Evolutionary conservation across 768 basidiomycete genomes (phyloP).

Genomic region (Boletus subparvulus): DNA sequence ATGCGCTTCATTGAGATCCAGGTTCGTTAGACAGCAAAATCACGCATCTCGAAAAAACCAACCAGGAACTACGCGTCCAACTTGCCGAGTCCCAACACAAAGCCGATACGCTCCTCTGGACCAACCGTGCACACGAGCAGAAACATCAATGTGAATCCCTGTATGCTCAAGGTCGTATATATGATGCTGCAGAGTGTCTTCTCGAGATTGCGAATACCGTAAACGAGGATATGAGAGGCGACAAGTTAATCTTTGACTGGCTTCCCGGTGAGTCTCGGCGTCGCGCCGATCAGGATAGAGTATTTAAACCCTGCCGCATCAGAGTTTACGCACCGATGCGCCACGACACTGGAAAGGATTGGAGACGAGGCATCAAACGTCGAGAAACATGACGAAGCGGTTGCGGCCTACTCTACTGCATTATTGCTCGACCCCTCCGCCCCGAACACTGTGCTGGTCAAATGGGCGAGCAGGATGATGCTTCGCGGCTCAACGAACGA

Average conservation of each 20-base stretch:
- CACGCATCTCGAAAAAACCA: too few relatives aligned
- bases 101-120: background rate
- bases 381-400: background rate
- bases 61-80: background rate
- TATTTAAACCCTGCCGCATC: background rate
- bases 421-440: background rate
- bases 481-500: background rate
- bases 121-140: background rate
- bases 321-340: slow-evolving; percentile 6
- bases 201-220: background rate
- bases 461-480: background rate
- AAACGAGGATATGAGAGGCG: background rate
- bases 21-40: too few relatives aligned
- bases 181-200: background rate
- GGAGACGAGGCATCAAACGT: background rate
- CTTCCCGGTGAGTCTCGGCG: background rate
- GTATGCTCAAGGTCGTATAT: background rate
- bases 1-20: too few relatives aligned
- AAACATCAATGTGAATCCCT: slow-evolving; percentile 3
- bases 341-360: background rate
- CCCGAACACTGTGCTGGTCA: background rate
- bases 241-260: slow-evolving; percentile 1
- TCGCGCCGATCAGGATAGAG: rapidly evolving
- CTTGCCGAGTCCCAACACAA: background rate
- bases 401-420: background rate